phyloP scores from a whole-genome alignment of 768 basidiomycete genomes.

The Boletus tylopilopsis region DNA sequence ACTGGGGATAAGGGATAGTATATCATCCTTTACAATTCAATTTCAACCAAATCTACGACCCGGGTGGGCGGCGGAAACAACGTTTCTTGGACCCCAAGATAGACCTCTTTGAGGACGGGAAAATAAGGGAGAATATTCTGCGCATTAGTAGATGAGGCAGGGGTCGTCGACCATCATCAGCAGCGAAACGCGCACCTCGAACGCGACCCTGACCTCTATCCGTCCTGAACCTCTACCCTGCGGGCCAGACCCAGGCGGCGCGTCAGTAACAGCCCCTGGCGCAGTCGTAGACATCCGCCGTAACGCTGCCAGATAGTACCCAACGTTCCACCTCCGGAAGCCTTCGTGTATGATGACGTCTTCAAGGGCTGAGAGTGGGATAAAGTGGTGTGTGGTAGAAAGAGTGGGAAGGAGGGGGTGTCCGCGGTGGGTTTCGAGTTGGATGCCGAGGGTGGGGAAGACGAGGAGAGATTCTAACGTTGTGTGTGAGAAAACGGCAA shows the following conservation, averaged over 20 bases:
- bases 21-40: no score
- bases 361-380: conserved; percentile 50
- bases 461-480: conserved; percentile 74
- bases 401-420: conserved; percentile 31
- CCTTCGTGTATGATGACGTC: conserved; percentile 77
- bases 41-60: no score
- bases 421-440: conserved; percentile 69
- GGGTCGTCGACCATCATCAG: no score
- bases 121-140: conserved; percentile 69
- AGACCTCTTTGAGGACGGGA: conserved; percentile 55
- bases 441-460: conserved; percentile 65
- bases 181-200: conserved; percentile 40
- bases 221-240: conserved; percentile 1
- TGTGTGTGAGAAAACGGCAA: conserved; percentile 28
- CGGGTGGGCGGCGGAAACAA: conserved; percentile 25
- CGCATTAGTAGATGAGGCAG: neutral
- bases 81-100: conserved; percentile 53
- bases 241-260: neutral
- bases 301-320: conserved; percentile 60
- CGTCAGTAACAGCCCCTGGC: no score
- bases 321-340: conserved; percentile 64
- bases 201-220: conserved; percentile 49
- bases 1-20: no score
- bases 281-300: conserved; percentile 3
- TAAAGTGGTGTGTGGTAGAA: conserved; percentile 10